Percentiles rank a stretch among this genome's conserved stretches.
These are phyloP conservation scores for Galeopsis tetrahit DNA, from an alignment of 257 asterid species.

Conservation along the genomic window DNA sequence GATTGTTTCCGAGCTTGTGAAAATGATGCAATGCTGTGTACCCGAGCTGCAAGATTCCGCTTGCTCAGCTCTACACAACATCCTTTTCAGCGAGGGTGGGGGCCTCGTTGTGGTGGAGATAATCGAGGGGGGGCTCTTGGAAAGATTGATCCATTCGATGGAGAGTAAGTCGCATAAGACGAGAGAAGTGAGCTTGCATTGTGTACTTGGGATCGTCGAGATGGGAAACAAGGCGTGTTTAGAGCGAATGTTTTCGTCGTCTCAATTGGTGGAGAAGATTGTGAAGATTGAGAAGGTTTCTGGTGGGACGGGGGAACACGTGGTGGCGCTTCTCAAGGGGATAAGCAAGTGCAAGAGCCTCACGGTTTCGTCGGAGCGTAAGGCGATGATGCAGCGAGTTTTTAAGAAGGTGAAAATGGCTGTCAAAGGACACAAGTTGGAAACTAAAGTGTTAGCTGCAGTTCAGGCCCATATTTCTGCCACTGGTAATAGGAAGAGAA, in stretches of 20 bases:
- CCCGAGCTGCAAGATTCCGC: conserved; percentile 44
- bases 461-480: conserved; percentile 35
- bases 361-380: conserved; percentile 33
- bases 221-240: conserved; percentile 38
- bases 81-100: conserved; percentile 40
- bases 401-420: conserved; percentile 38
- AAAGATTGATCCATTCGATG: conserved; percentile 32
- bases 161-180: conserved; percentile 41
- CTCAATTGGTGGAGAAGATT: conserved; percentile 38
- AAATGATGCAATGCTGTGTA: conserved; percentile 35
- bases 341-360: conserved; percentile 44
- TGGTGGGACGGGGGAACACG: conserved; percentile 37
- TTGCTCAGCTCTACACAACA: conserved; percentile 39
- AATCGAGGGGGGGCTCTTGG: conserved; percentile 30
- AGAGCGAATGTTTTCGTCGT: conserved; percentile 31
- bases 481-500: conserved; percentile 33
- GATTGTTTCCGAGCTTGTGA: conserved; percentile 31
- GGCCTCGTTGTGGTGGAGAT: conserved; percentile 30
- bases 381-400: conserved; percentile 45
- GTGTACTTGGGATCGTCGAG: conserved; percentile 40
- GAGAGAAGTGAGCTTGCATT: conserved; percentile 38
- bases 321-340: conserved; percentile 41
- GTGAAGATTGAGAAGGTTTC: conserved; percentile 32
- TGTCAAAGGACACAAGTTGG: conserved; percentile 37
- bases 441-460: conserved; percentile 31